These are phyloP conservation scores for Lachnum nothofagi DNA, from an alignment of 2,329 filamentous ascomycete species.

Conservation along the genomic window DNA sequence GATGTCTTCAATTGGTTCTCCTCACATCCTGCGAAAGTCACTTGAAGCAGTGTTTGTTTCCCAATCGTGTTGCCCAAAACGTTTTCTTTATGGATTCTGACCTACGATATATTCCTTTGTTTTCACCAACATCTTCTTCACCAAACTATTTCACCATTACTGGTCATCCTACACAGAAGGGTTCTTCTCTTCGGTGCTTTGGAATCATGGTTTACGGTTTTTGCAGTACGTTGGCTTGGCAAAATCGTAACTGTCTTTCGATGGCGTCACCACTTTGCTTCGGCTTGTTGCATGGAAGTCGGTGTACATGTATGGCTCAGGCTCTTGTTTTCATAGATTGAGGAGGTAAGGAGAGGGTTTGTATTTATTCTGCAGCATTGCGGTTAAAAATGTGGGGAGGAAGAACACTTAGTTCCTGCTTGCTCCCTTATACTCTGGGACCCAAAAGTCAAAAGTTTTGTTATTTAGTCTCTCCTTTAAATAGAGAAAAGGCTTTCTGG, in stretches of 20 bases:
- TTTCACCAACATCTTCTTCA: slow-evolving; percentile 33
- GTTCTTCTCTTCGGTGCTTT: slow-evolving; percentile 50
- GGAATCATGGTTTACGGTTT: slow-evolving; percentile 60
- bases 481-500: not conserved
- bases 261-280: slow-evolving; percentile 21
- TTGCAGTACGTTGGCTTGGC: slow-evolving; percentile 37
- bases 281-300: slow-evolving; percentile 23
- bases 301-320: slow-evolving; percentile 24
- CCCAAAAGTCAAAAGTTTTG: slow-evolving; percentile 27
- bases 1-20: slow-evolving; percentile 31
- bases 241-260: slow-evolving; percentile 20
- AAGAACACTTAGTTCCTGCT: slow-evolving; percentile 23
- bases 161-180: slow-evolving; percentile 52
- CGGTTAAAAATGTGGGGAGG: slow-evolving; percentile 23
- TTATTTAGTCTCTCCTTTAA: slow-evolving; percentile 34
- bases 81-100: slow-evolving; percentile 21
- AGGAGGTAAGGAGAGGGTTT: slow-evolving; percentile 18
- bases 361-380: slow-evolving; percentile 21
- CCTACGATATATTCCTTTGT: slow-evolving; percentile 30
- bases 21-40: slow-evolving; percentile 29
- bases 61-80: slow-evolving; percentile 16
- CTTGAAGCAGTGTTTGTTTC: slow-evolving; percentile 28
- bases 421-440: slow-evolving; percentile 22
- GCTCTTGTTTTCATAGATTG: slow-evolving; percentile 19
- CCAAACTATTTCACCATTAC: slow-evolving; percentile 39